Percentiles rank a stretch among this genome's conserved stretches.
Conservation (phyloP, 352 stramenopile species). For the Thalassiosira exigua region DNA sequence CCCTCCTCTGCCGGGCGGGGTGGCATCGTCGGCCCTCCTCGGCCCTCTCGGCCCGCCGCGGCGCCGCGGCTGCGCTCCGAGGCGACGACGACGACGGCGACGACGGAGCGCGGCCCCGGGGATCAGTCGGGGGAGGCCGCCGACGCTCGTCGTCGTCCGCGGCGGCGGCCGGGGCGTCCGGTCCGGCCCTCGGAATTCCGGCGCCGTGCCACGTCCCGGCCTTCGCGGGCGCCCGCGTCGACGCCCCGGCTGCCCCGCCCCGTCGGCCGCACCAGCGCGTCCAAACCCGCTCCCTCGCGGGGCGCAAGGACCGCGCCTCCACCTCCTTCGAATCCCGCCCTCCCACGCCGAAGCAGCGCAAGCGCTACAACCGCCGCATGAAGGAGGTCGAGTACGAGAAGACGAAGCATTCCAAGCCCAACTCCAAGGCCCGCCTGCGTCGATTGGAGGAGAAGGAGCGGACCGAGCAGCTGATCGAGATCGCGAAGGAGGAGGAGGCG, state of each 20-base stretch:
- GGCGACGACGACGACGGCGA: background rate
- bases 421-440: slow-evolving; percentile 62
- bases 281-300: slow-evolving; percentile 46
- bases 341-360: slow-evolving; percentile 71
- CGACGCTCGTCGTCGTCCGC: background rate
- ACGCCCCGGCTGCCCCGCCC: background rate
- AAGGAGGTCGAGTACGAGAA: slow-evolving; percentile 54
- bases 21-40: background rate
- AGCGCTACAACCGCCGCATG: slow-evolving; percentile 63
- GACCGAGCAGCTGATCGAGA: slow-evolving; percentile 51
- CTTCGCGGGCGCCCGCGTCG: too few species aligned
- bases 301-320: slow-evolving; percentile 66
- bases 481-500: slow-evolving; percentile 49
- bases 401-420: slow-evolving; percentile 64
- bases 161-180: too few species aligned
- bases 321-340: slow-evolving; percentile 62
- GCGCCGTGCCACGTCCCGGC: background rate
- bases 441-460: slow-evolving; percentile 33
- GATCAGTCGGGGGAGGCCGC: too few species aligned
- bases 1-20: background rate
- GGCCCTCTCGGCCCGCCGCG: too few species aligned
- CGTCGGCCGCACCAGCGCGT: background rate
- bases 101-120: background rate
- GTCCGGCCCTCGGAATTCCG: background rate
- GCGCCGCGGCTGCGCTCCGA: too few species aligned